A percentile compares a stretch with the other conserved stretches of the same genome.
These are phyloP conservation scores for Irpex lacteus DNA, from an alignment of 1,284 basidiomycete genomes.

Conservation along the genomic window DNA sequence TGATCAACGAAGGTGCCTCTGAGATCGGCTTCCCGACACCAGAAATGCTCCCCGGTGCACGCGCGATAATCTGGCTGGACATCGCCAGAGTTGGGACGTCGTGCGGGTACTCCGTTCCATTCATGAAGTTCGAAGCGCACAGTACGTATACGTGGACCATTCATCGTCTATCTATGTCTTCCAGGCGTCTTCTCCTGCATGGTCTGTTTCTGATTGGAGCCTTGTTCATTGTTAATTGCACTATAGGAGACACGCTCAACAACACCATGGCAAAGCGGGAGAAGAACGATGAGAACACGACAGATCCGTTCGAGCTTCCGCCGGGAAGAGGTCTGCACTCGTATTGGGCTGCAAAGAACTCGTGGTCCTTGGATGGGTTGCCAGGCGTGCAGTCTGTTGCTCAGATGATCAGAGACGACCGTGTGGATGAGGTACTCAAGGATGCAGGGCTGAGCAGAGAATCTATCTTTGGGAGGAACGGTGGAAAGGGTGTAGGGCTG, in stretches of 20 bases:
- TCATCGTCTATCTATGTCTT: no score
- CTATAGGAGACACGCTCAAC: conserved; percentile 8
- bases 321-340: conserved; percentile 8
- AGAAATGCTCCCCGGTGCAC: conserved; percentile 11
- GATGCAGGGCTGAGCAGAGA: conserved; percentile 4
- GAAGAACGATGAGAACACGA: conserved; percentile 3
- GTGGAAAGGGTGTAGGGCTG: background rate
- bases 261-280: conserved; percentile 6
- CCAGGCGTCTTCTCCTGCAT: background rate
- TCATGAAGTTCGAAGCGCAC: conserved; percentile 15
- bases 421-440: conserved; percentile 3
- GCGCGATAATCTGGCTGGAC: conserved; percentile 15
- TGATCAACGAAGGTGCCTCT: conserved; percentile 6
- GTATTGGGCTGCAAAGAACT: conserved; percentile 13
- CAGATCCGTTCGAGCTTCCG: conserved; percentile 4
- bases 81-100: conserved; percentile 14
- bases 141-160: conserved; percentile 1
- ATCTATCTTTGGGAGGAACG: background rate
- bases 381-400: conserved; percentile 8
- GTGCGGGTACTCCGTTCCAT: conserved; percentile 15
- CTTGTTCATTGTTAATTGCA: background rate
- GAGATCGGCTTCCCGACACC: conserved; percentile 7
- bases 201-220: background rate
- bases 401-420: background rate
- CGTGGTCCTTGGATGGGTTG: conserved; percentile 16